Base-by-base conservation (phyloP, 371 early-diverging fungal genomes). In the Mortierella sp. region DNA sequence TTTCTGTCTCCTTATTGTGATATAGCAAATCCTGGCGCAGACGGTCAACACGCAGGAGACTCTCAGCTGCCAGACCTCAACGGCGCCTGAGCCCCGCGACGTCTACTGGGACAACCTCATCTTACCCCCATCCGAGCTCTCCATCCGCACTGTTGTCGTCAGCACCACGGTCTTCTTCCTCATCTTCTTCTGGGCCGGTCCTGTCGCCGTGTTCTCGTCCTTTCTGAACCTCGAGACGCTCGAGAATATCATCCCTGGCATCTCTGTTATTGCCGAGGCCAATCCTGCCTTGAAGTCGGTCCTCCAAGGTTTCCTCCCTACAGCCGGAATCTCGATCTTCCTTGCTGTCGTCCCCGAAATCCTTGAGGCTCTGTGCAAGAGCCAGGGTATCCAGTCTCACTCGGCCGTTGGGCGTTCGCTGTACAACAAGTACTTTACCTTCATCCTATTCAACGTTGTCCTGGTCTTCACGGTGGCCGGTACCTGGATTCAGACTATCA, bases 11-110 rank as follows among this genome's bases (percentile, higher is more conserved):
- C 70, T 53, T 37, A 16, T 19, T 71, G 85, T 78, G 81, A 2
- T 55, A 77, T 90, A 93, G 85, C 91, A 92, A 64, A 84, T 92
- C 24, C 82, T 93, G 65, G 91, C 92, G 16, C 92, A 92, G 71
- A 89, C 90, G 8, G 88, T 91, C 26, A 90, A 90, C 43, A 87
- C 87, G 16, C 87, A 88, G 70, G 89, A 90, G 55, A 94, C 95
- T 1, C 93, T 94, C 66, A 88, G 92, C 10, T 92, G 93, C 76
- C 86, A 91, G 70, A 92, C 94, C 0, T 85, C 87, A 37, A 87
- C 94, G 85, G 97, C 97, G 11, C 97, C 97, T 0, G 97, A 97
- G 74, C 98, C 98, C 34, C 92, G 97, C 48, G 97, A 96, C 80
- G 86, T 98, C 22, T 89, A 93, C 74, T 98, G 98, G 98, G 86